Evolutionary conservation across 495 filamentous ascomycete species (phyloP).

Genomic region (Penicilliopsis zonata): DNA sequence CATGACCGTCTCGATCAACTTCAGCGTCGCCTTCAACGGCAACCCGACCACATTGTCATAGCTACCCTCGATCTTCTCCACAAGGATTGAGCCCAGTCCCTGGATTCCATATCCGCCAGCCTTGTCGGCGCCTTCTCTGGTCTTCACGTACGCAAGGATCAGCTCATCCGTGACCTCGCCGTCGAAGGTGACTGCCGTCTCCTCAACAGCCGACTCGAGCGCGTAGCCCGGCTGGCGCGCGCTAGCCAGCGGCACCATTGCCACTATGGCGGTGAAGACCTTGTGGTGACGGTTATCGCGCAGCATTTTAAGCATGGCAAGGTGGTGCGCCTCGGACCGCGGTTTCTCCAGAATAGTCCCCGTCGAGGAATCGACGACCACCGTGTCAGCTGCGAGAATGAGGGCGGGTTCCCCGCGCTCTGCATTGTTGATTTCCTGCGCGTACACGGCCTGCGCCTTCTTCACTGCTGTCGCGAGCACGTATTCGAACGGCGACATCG

Average conservation of each 20-base stretch:
- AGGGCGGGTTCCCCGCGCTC: conserved; percentile 61
- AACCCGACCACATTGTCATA: conserved; percentile 96
- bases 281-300: conserved; percentile 64
- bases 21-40: conserved; percentile 68
- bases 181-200: conserved; percentile 76
- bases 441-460: conserved; percentile 74
- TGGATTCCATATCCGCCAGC: conserved; percentile 94
- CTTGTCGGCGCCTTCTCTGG: conserved; percentile 90
- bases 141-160: conserved; percentile 76
- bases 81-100: conserved; percentile 69
- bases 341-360: conserved; percentile 88
- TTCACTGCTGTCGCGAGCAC: conserved; percentile 74
- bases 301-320: conserved; percentile 67
- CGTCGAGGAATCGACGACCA: conserved; percentile 53
- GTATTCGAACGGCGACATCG: conserved; percentile 76
- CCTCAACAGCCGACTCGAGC: conserved; percentile 68
- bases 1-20: conserved; percentile 75
- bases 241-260: conserved; percentile 66
- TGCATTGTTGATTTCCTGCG: conserved; percentile 45
- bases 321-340: conserved; percentile 61
- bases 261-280: conserved; percentile 72
- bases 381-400: conserved; percentile 83
- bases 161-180: conserved; percentile 64
- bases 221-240: conserved; percentile 74
- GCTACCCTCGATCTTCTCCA: conserved; percentile 79